A percentile compares a stretch with the other conserved stretches of the same genome.
Conservation (phyloP, 179 eudicot species). For the Spergularia azorica region DNA sequence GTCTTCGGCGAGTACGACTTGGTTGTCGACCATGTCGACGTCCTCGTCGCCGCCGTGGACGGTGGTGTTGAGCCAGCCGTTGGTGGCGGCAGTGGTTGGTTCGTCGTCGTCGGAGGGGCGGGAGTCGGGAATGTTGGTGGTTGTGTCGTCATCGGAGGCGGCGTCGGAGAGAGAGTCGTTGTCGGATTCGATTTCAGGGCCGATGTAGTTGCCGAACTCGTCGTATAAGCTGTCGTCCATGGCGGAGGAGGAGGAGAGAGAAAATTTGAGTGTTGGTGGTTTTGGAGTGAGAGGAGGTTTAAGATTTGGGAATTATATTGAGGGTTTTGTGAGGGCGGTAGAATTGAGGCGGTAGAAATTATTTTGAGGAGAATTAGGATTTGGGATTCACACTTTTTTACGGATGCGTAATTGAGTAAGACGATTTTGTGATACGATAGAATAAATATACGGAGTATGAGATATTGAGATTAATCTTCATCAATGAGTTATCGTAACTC, state of each 20-base stretch:
- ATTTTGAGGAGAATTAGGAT: no score
- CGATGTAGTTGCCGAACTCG: conserved; percentile 97
- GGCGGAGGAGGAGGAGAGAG: conserved; percentile 14
- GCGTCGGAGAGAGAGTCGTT: conserved; percentile 65
- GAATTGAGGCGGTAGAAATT: neutral
- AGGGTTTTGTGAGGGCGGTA: neutral
- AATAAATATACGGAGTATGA: no score
- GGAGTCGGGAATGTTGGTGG: conserved; percentile 41
- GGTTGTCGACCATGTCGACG: conserved; percentile 82
- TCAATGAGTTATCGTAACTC: no score
- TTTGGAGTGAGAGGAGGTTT: neutral
- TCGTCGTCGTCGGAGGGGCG: conserved; percentile 31
- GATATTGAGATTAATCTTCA: no score
- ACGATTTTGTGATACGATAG: no score
- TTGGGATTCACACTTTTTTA: no score
- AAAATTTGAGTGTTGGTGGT: no score
- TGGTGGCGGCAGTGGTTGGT: conserved; percentile 45
- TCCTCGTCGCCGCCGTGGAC: conserved; percentile 44
- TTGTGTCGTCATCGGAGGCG: conserved; percentile 32
- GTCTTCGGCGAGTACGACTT: conserved; percentile 87
- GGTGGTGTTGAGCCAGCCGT: conserved; percentile 64
- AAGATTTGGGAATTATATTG: conserved; percentile 9
- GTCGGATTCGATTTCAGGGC: conserved; percentile 90
- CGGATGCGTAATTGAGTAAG: no score
- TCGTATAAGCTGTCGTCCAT: conserved; percentile 97